Base-by-base conservation (phyloP, 129 eudicot species). In the Glebionis coronaria region DNA sequence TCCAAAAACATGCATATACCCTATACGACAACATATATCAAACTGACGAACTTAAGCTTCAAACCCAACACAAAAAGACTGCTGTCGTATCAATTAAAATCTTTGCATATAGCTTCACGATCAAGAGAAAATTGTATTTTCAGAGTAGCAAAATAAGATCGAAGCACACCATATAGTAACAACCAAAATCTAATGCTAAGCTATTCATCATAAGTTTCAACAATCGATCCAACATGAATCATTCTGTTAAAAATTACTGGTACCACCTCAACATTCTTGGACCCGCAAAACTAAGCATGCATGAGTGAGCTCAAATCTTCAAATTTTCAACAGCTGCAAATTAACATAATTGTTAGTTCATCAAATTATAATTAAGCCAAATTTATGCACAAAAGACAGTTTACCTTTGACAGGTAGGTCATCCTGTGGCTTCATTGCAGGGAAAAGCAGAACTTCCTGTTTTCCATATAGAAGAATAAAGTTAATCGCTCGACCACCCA, bases 391-490 rank as follows among this genome's bases (percentile, higher is more conserved):
- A 18, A 6, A 10, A 51, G 28, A 31, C 14, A 1, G 2, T 9
- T n/a, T 69, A 76, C 79, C 90, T 72, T 83, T 86, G 78, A 78
- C 67, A 2, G 84, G 72, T 42, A 86, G 79, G 62, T 90, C 97
- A 53, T 90, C 97, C 59, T 82, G 95, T 44, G 95, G 97, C 49
- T 90, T 90, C 97, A 90, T 90, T 52, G 95, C 95, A 2, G 97
- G 97, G 76, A 90, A 90, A 42, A 90, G 92, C 14, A 90, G 55
- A 50, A 87, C 97, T 67, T 90, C 97, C 97, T 90, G 91, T 75
- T 63, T 82, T 78, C 44, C 54, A 35, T 56, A 31, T 13, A 67
- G 47, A 15, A 53, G 23, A 53, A 42, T 16, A 12, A 61, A 57
- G 18, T 35, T 20, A 52, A 44, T 1, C 4, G 8, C 46, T 9